Evolutionary conservation across 805 yeast species (phyloP), one percentile per base, ranked within the genome.

Genomic region (Candida jianshihensis): DNA sequence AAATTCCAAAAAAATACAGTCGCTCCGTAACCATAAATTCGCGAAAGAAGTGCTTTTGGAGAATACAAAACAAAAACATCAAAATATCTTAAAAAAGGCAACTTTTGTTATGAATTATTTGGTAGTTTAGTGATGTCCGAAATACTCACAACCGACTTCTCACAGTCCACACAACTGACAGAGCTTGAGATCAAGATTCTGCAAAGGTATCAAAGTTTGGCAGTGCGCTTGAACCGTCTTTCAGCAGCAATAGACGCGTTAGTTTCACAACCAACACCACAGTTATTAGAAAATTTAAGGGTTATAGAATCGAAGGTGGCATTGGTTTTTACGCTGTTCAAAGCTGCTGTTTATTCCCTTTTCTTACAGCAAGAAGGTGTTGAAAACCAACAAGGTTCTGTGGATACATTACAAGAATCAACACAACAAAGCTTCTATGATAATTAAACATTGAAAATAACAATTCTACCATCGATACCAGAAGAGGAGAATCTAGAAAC

Each of bases 401-500:
- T 38, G 11, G 40, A 40, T 22, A 37, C 42, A 19, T 29, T 43
- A 19, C 51, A 46, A 22, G 54, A 46, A 28, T 46, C 51, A 21
- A 48, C 50, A 7, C 40, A 38, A 31, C 40, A 49, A 25, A 46
- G 49, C 31, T 46, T 48, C 19, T 31, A 19, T 31, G 31, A 29
- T 29, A 18, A 29, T 19, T 29, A 30, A 25, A 16, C 19, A 11
- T 13, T 50, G 58, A 85, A 90, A 34, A 90, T 68, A 29, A 89
- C 97, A 35, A 90, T 74, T 56, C 82, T 83, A 37, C 98, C 97
- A 56, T 92, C 98, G 40, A 84, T 76, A 39, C 96, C 97, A 40
- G 87, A 78, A 13, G 88, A 68, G 11, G 86, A 77, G 43, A 79
- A 68, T 60, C 74, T 70, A 31, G 78, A 64, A 25, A 83, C 75